phyloP scores from a whole-genome alignment of 345 rosid species.

The Isatis tinctoria region DNA sequence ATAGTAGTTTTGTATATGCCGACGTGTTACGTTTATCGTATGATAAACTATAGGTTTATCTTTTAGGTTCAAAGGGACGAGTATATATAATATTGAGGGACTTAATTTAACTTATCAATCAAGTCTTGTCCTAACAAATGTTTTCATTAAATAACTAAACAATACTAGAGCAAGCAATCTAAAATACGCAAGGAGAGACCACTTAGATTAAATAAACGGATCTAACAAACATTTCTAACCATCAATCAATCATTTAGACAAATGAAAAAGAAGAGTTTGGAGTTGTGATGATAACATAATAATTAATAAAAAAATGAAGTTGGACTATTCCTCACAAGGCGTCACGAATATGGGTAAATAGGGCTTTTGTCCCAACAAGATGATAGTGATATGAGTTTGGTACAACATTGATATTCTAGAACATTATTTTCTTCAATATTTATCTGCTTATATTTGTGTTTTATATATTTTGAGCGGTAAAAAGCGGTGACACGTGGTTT shows the following conservation, averaged over 20 bases:
- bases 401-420: slow-evolving; percentile 25
- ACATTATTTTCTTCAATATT: not conserved
- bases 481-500: slow-evolving; percentile 16
- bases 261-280: slow-evolving; percentile 8
- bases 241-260: slow-evolving; percentile 25
- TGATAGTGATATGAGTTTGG: slow-evolving; percentile 28
- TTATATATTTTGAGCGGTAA: not conserved
- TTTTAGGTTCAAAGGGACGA: not conserved
- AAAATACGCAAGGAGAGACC: slow-evolving; percentile 3
- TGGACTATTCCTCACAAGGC: slow-evolving; percentile 20
- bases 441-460: slow-evolving; percentile 10
- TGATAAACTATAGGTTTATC: slow-evolving; percentile 6
- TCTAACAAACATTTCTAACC: slow-evolving; percentile 9
- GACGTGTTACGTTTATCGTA: slow-evolving; percentile 1
- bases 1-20: not conserved
- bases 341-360: slow-evolving; percentile 27
- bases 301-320: not conserved
- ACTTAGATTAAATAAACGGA: not conserved
- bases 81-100: not conserved
- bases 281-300: not conserved
- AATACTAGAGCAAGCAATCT: slow-evolving; percentile 20
- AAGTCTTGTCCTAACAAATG: slow-evolving; percentile 27
- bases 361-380: slow-evolving; percentile 27
- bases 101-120: slow-evolving; percentile 25
- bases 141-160: slow-evolving; percentile 19